phyloP scores from a whole-genome alignment of 345 rosid genomes.

The Brassica carinata region DNA sequence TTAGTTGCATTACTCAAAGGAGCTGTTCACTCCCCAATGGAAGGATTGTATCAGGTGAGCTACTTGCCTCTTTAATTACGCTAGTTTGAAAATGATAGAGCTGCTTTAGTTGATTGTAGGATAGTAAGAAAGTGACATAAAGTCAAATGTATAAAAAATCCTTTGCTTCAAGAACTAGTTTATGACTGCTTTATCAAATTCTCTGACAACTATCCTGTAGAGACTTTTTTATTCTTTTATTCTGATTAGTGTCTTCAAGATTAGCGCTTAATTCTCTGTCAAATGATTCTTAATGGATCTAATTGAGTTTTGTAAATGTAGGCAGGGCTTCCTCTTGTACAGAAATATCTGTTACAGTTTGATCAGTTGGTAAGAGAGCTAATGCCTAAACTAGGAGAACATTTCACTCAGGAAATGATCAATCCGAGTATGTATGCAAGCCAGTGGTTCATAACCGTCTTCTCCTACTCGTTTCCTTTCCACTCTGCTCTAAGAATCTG shows the following conservation, averaged over 20 bases:
- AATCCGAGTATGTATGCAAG: slow-evolving; percentile 99
- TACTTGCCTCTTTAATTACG: slow-evolving; percentile 34
- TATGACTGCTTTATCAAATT: slow-evolving; percentile 23
- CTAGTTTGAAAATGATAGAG: slow-evolving; percentile 25
- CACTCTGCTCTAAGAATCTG: slow-evolving; percentile 91
- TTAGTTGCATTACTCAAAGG: slow-evolving; percentile 96
- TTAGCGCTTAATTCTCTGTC: background rate
- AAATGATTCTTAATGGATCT: background rate
- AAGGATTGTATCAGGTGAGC: slow-evolving; percentile 89
- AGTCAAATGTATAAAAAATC: slow-evolving; percentile 12
- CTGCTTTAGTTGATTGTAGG: slow-evolving; percentile 5
- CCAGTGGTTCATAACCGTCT: slow-evolving; percentile 98
- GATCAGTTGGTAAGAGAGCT: slow-evolving; percentile 75
- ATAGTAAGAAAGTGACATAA: slow-evolving; percentile 24
- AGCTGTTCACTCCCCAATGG: slow-evolving; percentile 97
- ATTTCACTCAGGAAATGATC: slow-evolving; percentile 84
- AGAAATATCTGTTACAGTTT: slow-evolving; percentile 79
- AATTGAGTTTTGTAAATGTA: slow-evolving; percentile 29
- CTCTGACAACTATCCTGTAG: slow-evolving; percentile 7
- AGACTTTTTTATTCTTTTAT: background rate
- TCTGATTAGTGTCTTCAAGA: slow-evolving; percentile 6
- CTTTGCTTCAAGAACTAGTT: slow-evolving; percentile 33
- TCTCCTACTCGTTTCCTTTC: slow-evolving; percentile 93
- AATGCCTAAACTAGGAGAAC: slow-evolving; percentile 91
- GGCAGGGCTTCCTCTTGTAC: slow-evolving; percentile 97